Evolutionary conservation across 164 flowering plant species (phyloP), one percentile per base, ranked within the genome.

Genomic region (Kingdonia uniflora): DNA sequence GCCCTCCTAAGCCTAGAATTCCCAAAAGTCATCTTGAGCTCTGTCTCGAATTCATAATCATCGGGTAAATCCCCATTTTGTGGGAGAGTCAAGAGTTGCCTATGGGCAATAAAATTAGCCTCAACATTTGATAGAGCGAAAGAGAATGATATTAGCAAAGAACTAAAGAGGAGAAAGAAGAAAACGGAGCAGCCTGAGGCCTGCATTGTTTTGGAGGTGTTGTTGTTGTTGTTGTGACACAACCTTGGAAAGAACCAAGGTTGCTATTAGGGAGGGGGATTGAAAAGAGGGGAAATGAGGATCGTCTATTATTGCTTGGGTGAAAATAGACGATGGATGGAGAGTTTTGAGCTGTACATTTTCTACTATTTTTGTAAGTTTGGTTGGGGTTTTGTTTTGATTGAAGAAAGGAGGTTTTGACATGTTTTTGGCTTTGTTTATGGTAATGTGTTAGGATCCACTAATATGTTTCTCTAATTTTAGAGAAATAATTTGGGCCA

Each of bases 1-100:
- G 95, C 95, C 16, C 60, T 58, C 19, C 54, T 35, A 15, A 86
- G 81, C 71, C 86, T 70, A 0, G 65, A 16, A 21, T 52, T 52
- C 1, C 19, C 33, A 14, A 52, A 52, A 23, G 17, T 40, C 19
- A n/a, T 19, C 13, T 14, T 14, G 23, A 45, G 14, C 15, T 72
- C 63, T 22, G 71, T 21, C 37, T 69, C 61, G 15, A 15, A 43
- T 17, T 79, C 82, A 20, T 29, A 56, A 13, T 73, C 68, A 8
- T 69, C 63, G 6, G 56, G 56, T 6, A 52, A 11, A 17, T 52
- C 29, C 1, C 56, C 45, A 6, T 40, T 22, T 13, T 39, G 29
- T 7, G 26, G 45, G 26, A 52, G 11, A n/a, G 44, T 52, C 13
- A 52, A 14, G 16, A 52, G 56, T 20, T 52, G 56, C 6, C 56